phyloP scores from a whole-genome alignment of 2,329 filamentous ascomycete species.

The Laburnicola sp. region DNA sequence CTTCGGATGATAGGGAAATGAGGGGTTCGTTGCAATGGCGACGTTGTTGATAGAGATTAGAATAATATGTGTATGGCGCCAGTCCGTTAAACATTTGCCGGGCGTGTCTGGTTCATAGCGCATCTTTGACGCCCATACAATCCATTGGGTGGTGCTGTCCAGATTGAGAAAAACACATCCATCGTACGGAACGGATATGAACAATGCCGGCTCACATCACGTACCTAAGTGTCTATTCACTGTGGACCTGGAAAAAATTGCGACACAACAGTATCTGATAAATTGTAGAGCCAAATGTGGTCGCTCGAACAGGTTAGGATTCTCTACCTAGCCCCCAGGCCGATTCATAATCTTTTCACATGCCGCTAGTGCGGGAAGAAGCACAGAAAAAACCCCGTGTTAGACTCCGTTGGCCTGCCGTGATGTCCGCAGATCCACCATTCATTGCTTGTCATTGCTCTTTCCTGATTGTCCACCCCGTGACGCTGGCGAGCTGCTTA shows the following conservation, averaged over 20 bases:
- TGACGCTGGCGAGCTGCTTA: conserved; percentile 36
- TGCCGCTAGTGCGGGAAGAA: conserved; percentile 31
- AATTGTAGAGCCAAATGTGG: conserved; percentile 14
- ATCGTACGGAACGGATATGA: too few species aligned
- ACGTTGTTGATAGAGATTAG: too few species aligned
- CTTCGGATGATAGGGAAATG: background rate
- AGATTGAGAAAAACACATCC: too few species aligned
- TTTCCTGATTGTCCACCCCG: conserved; percentile 10
- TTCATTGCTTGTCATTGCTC: conserved; percentile 26
- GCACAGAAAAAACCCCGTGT: conserved; percentile 43
- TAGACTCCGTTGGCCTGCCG: conserved; percentile 43
- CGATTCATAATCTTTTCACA: conserved; percentile 44
- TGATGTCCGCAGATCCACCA: conserved; percentile 32
- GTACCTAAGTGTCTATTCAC: too few species aligned
- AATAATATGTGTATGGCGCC: too few species aligned
- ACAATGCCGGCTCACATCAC: too few species aligned
- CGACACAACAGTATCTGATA: conserved; percentile 1
- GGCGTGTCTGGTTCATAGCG: too few species aligned
- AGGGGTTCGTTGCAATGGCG: background rate
- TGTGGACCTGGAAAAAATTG: background rate
- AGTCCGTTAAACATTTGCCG: too few species aligned
- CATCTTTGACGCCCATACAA: too few species aligned
- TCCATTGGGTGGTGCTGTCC: too few species aligned
- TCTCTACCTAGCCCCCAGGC: conserved; percentile 43
- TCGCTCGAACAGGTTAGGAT: conserved; percentile 41